Evolutionary conservation across 257 asterid species (phyloP).

Genomic region (Jacaranda copaia): DNA sequence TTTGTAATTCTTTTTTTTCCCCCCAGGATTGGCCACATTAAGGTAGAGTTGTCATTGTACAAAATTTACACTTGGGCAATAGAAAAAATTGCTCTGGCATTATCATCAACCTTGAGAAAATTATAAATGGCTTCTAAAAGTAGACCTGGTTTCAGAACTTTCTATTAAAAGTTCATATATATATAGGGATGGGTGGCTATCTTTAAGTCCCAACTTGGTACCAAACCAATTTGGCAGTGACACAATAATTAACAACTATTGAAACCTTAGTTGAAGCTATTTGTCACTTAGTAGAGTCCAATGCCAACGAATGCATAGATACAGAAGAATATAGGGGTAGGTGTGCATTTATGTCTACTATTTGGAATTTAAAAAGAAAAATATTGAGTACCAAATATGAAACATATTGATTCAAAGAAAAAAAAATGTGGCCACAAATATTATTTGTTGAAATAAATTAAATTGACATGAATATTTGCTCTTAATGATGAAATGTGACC

Average conservation of each 20-base stretch:
- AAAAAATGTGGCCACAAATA: background rate
- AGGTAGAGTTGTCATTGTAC: too few relatives aligned
- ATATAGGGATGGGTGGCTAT: too few relatives aligned
- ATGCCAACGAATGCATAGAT: background rate
- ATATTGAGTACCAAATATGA: background rate
- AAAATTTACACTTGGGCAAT: too few relatives aligned
- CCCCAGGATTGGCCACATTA: too few relatives aligned
- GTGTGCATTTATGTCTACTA: background rate
- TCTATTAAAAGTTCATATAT: too few relatives aligned
- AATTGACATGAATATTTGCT: too few relatives aligned
- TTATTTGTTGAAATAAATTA: background rate
- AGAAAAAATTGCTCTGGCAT: too few relatives aligned
- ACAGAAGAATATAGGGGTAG: background rate
- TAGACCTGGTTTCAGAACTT: too few relatives aligned
- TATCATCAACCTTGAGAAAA: too few relatives aligned
- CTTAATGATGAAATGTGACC: background rate
- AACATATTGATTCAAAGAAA: background rate
- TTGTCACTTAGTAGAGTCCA: background rate
- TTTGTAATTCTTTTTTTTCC: too few relatives aligned
- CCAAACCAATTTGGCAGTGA: background rate
- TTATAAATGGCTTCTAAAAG: too few relatives aligned
- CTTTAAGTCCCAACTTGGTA: background rate
- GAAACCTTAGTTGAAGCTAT: background rate
- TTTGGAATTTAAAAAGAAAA: background rate
- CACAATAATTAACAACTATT: constrained; percentile 6